Conservation (phyloP, 495 filamentous ascomycete genomes). For the Aspergillus haitiensis region DNA sequence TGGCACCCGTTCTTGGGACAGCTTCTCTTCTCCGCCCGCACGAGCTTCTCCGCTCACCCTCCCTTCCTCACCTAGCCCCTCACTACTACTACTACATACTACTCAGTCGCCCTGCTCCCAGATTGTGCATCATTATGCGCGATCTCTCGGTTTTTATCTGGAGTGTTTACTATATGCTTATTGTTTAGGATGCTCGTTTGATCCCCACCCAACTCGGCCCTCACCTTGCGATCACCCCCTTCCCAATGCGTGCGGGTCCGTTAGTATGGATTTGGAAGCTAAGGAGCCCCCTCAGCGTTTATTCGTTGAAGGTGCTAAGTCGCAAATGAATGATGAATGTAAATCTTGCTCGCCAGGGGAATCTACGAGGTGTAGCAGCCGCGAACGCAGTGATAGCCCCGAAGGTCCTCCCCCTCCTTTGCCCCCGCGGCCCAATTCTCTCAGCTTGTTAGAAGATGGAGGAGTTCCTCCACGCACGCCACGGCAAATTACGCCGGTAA, state of each 20-base stretch:
- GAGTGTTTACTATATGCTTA: not conserved
- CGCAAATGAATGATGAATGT: slow-evolving; percentile 4
- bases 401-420: slow-evolving; percentile 60
- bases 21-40: slow-evolving; percentile 8
- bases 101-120: not conserved
- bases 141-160: not conserved
- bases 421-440: slow-evolving; percentile 62
- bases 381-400: slow-evolving; percentile 31
- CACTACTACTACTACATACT: not conserved
- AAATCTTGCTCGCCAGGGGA: slow-evolving; percentile 7
- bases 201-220: not conserved
- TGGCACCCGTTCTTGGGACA: slow-evolving; percentile 12
- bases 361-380: slow-evolving; percentile 7
- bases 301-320: not conserved
- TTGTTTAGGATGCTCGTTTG: slow-evolving; percentile 7
- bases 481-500: slow-evolving; percentile 11
- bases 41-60: slow-evolving; percentile 2
- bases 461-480: slow-evolving; percentile 25
- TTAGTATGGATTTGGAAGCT: slow-evolving; percentile 21
- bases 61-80: not conserved
- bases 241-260: slow-evolving; percentile 15
- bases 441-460: slow-evolving; percentile 45
- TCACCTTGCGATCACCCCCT: not conserved
- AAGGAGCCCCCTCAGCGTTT: slow-evolving; percentile 11
- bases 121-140: slow-evolving; percentile 7